Base-by-base conservation (phyloP, 441 rosid genomes). In the Gossypium aridum region DNA sequence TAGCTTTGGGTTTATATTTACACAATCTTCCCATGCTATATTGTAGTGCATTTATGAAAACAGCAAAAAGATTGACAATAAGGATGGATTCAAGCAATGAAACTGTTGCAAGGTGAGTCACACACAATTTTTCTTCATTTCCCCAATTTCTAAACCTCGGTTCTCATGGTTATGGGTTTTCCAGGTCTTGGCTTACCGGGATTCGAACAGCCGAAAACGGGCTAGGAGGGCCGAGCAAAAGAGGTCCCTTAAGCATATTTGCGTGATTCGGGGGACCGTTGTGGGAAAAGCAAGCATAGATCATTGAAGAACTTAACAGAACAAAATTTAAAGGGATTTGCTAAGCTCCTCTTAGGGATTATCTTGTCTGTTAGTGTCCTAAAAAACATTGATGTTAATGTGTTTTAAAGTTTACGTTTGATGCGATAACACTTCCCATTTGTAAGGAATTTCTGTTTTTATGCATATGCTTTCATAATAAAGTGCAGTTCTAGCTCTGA, bases 11-110 rank as follows among this genome's bases (percentile, higher is more conserved):
- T 55, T 55, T 19, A 55, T 55, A 55, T 23, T 59, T 59, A 23
- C n/a, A 10, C 64, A 23, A 12, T 59, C 31, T 59, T 59, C 7
- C 31, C 31, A 22, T 23, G 34, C 26, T 56, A 59, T 23, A 59
- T 59, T 59, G 64, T 86, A 95, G 99, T 67, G 91, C 85, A 60
- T 92, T 93, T 66, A 75, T 53, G 55, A 88, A 76, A 82, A 84
- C 86, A 26, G 93, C 99, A 1, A 91, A 84, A 80, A 83, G 96
- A 81, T 69, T 96, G 78, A 93, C 90, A 54, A 87, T 93, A 75
- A 78, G 80, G 84, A 86, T 84, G 92, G 83, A 85, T 73, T 83
- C 84, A n/a, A 71, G 85, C 37, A 76, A 80, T 26, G 86, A 79
- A 76, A 86, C 62, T 13, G 76, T 77, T 45, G 87, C 85, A 80